Evolutionary conservation across 208 protist species (phyloP), one percentile per base, ranked within the genome.

Genomic region (Crithidia fasciculata): DNA sequence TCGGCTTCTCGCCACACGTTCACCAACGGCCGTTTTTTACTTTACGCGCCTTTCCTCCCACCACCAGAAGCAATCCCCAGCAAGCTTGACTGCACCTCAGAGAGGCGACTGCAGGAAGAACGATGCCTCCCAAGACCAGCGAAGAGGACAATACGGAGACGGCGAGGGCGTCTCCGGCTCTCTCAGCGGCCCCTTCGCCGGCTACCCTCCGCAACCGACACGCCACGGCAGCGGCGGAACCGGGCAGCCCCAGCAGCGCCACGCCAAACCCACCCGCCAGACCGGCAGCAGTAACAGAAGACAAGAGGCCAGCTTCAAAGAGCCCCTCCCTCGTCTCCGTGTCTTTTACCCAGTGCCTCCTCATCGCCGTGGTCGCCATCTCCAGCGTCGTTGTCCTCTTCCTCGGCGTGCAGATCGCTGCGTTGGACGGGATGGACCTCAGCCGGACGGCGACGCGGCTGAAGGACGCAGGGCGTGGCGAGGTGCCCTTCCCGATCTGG

Each of bases 401-500:
- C 18, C 8, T 72, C 2, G 55, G 47, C 5, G 36, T 78, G 15
- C 58, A 77, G 44, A 7, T 69, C 15, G 18, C 64, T 13, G 52
- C 43, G 15, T 18, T 74, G 5, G 67, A 79, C 10, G 67, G 57
- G 39, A 53, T 69, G 53, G 60, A 79, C 58, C 19, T 69, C n/a
- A 6, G n/a, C 6, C 44, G 10, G 3, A 74, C 60, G 0, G 13
- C 18, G 3, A 40, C 39, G 4, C 74, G 62, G 9, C 18, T 71
- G 61, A 47, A 74, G 47, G 8, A 44, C 19, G 68, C 68, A 5
- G 74, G 74, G 37, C 19, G 49, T 5, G 74, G 67, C 0, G 50
- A 53, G 40, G 68, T 69, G 28, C 60, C 61, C 61, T 72, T 80
- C 13, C 68, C 68, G 36, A 55, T 80, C 47, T 80, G 74, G 74